Evolutionary conservation across 139 green algal species (phyloP).

Genomic region (Chlorella sp.): DNA sequence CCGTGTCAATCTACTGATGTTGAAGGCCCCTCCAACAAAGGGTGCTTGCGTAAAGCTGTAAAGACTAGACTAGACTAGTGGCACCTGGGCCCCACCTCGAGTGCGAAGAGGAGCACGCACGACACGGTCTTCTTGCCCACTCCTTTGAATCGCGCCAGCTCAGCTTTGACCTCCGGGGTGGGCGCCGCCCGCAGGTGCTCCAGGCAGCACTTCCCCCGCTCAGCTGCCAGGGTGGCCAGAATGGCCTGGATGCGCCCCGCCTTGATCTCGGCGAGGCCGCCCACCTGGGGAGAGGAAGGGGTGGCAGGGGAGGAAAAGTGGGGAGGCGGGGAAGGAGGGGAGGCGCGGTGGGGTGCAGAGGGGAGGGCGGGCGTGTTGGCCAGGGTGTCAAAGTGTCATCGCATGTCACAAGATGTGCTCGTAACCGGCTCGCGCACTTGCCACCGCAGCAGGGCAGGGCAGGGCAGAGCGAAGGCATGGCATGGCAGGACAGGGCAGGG

Average conservation of each 20-base stretch:
- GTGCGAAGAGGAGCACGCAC: constrained; percentile 78
- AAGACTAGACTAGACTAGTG: too few species aligned
- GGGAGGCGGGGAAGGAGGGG: background rate
- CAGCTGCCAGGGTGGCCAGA: constrained; percentile 57
- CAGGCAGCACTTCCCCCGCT: constrained; percentile 61
- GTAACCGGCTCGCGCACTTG: background rate
- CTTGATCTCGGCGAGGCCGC: constrained; percentile 80
- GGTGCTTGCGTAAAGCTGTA: too few species aligned
- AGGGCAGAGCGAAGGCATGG: too few species aligned
- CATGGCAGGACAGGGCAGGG: background rate
- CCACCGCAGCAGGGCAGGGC: background rate
- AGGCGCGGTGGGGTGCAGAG: too few species aligned
- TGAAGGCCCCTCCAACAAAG: too few species aligned
- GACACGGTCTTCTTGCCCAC: constrained; percentile 78
- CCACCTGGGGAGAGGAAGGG: constrained; percentile 15
- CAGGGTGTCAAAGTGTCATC: too few species aligned
- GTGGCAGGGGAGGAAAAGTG: background rate
- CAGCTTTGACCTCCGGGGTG: constrained; percentile 59
- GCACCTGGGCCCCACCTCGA: constrained; percentile 2
- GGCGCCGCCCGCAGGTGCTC: constrained; percentile 65
- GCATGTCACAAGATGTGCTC: too few species aligned
- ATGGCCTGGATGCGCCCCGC: constrained; percentile 70
- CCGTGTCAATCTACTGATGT: too few species aligned
- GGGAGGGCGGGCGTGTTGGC: too few species aligned
- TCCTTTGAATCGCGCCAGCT: constrained; percentile 69